Evolutionary conservation across 2,329 filamentous ascomycete genomes (phyloP).

Genomic region (Alternaria sp.): DNA sequence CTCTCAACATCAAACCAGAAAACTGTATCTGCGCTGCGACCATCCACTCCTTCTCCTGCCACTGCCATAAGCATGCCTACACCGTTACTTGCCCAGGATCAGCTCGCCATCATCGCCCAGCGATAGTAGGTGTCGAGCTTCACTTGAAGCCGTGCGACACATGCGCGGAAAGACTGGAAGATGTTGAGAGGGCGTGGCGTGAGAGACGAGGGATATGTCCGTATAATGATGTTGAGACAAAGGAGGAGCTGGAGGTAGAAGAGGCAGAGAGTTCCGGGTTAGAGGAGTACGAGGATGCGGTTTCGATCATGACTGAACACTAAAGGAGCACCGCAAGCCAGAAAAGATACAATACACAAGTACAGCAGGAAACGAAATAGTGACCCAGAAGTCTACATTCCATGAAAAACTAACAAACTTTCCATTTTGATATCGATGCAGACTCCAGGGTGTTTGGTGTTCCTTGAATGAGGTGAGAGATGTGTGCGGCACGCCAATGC

Average conservation of each 20-base stretch:
- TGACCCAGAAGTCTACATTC: not conserved
- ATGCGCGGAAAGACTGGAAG: not conserved
- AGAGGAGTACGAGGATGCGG: not conserved
- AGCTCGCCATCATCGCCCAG: not conserved
- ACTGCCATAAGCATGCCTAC: not conserved
- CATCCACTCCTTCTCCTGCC: not conserved
- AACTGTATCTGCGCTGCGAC: conserved; percentile 2
- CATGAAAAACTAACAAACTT: not conserved
- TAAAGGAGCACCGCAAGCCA: not conserved
- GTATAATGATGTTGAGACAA: not conserved
- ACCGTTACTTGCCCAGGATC: not conserved
- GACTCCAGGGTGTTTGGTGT: not conserved
- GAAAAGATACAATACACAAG: not conserved
- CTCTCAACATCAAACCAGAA: not conserved
- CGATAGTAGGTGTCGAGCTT: not conserved
- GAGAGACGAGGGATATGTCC: not conserved
- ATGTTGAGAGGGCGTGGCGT: not conserved
- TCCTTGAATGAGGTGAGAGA: not conserved
- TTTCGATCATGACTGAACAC: not conserved
- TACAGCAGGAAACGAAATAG: not conserved
- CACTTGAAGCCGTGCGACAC: not conserved
- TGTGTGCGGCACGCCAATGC: not conserved
- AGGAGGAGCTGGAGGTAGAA: not conserved
- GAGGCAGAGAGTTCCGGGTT: not conserved
- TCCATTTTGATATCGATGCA: not conserved